Conservation (phyloP, 2,329 filamentous ascomycete species). For the Tolypocladium inflatum region DNA sequence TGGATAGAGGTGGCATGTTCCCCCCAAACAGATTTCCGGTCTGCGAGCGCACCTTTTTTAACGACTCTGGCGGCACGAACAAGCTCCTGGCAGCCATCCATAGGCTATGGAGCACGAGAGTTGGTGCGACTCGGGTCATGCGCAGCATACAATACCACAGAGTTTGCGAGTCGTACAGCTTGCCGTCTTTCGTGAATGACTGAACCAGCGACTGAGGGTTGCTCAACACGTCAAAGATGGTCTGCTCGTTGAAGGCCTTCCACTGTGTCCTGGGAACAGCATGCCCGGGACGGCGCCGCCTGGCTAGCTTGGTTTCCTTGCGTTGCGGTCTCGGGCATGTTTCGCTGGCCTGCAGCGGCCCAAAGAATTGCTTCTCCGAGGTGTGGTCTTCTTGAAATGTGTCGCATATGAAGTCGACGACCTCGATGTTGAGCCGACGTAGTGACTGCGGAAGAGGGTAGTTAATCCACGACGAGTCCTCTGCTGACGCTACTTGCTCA, state of each 20-base stretch:
- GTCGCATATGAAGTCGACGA: constrained; percentile 52
- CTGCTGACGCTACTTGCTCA: constrained; percentile 16
- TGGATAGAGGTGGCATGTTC: constrained; percentile 17
- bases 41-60: constrained; percentile 29
- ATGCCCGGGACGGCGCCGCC: constrained; percentile 3
- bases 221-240: constrained; percentile 53
- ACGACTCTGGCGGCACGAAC: constrained; percentile 42
- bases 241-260: constrained; percentile 54
- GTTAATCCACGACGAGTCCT: constrained; percentile 8
- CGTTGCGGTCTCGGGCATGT: constrained; percentile 7
- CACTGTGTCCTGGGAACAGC: constrained; percentile 31
- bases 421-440: constrained; percentile 40
- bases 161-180: constrained; percentile 49
- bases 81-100: constrained; percentile 52
- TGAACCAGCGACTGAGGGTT: constrained; percentile 42
- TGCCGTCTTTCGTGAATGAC: constrained; percentile 46
- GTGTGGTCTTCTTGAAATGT: constrained; percentile 48
- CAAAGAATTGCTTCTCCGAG: constrained; percentile 37
- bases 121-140: constrained; percentile 46
- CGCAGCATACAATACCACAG: constrained; percentile 55
- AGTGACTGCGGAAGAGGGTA: constrained; percentile 47
- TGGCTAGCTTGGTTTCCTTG: constrained; percentile 2
- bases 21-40: constrained; percentile 4
- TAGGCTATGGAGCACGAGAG: constrained; percentile 52
- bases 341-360: constrained; percentile 17